Conservation (phyloP, 106 monocot genomes). For the Dendrobium officinale region DNA sequence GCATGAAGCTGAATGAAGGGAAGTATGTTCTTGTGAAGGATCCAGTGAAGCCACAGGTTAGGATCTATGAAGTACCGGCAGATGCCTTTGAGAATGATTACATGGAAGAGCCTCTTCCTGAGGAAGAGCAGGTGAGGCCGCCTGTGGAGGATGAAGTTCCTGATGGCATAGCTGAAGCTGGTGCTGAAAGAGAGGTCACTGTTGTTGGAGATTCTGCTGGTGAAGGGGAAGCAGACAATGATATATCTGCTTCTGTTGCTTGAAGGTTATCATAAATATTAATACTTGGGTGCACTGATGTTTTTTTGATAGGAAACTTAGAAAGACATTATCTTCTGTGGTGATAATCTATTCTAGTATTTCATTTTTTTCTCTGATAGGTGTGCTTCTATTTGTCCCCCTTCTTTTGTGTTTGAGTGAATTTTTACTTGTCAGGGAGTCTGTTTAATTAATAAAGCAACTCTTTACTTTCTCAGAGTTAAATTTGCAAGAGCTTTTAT, state of each 20-base stretch:
- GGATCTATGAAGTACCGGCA: constrained; percentile 86
- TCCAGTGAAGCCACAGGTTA: constrained; percentile 85
- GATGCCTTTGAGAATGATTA: constrained; percentile 99
- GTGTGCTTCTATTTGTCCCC: background rate
- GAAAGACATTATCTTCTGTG: background rate
- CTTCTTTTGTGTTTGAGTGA: background rate
- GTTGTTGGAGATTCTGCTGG: constrained; percentile 10
- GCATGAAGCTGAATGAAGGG: constrained; percentile 96
- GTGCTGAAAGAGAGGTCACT: constrained; percentile 31
- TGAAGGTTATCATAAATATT: constrained; percentile 19
- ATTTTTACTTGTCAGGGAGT: background rate
- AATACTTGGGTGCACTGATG: background rate
- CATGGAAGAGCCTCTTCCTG: constrained; percentile 92
- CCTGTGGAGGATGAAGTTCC: constrained; percentile 41
- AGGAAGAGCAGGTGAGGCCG: constrained; percentile 91
- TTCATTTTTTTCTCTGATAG: background rate
- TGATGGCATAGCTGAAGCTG: constrained; percentile 21
- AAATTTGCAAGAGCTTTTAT: background rate
- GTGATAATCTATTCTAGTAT: background rate
- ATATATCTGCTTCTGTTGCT: constrained; percentile 12
- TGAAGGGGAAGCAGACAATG: constrained; percentile 27
- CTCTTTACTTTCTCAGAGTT: background rate
- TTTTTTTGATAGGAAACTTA: background rate
- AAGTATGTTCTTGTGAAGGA: constrained; percentile 98
- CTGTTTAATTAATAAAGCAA: background rate